Base-by-base conservation (phyloP, 305 asterid genomes). In the Withania somnifera region DNA sequence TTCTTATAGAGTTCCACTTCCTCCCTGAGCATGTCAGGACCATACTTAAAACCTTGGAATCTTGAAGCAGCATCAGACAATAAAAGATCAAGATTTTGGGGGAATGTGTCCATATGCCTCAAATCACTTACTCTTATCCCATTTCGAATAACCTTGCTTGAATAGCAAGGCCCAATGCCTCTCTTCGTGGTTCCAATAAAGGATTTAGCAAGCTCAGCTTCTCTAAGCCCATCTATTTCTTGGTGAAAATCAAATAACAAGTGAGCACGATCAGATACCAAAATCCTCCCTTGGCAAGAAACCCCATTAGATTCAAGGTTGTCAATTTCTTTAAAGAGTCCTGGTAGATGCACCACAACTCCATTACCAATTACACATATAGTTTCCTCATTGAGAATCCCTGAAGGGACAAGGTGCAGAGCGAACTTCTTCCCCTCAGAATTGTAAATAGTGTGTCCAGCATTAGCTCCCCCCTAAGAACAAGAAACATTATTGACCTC, bases 401-500 rank as follows among this genome's bases (percentile, higher is more conserved):
- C 99, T 0, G 98, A 96, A 80, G 99, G 99, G 22, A 96, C 97
- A 71, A 96, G 94, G 88, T 94, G 99, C 66, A 96, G 97, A 1
- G 98, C 97, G 86, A 96, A 96, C 84, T 93, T 96, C 86, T 94
- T 93, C 76, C 99, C 99, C 86, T 93, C 98, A 28, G 99, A 88
- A 69, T 96, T 94, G 87, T 96, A 96, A 80, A 94, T 96, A 24
- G 99, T 96, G 90, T 96, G 99, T 76, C 98, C 98, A 50, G 97
- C 98, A 89, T 94, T 94, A 80, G 98, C 97, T 87, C 98, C 98
- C 20, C 97, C 97, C 98, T 94, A 84, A 47, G 80, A 86, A 22
- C 42, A 81, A 34, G 47, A 26, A 47, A 26, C 60, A 47, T 45
- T 17, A 26, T 71, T 45, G 6, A 26, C 13, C 38, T 45, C 79